Evolutionary conservation across 1,284 basidiomycete species (phyloP).

Genomic region (Ustilago trichophora): DNA sequence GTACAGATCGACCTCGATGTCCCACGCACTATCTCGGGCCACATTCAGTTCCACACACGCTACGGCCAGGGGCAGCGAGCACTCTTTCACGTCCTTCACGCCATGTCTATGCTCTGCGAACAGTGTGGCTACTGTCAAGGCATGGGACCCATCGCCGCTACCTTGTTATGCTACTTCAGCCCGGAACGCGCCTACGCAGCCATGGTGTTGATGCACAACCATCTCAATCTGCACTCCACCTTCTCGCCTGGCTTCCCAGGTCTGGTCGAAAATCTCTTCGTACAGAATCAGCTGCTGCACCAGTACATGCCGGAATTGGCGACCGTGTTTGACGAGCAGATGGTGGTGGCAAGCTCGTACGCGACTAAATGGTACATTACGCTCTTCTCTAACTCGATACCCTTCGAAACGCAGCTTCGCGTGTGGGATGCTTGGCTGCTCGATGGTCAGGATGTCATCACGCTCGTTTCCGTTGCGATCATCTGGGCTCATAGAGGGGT

Average conservation of each 20-base stretch:
- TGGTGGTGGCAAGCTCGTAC: slow-evolving; percentile 90
- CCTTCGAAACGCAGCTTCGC: slow-evolving; percentile 91
- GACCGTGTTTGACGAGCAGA: slow-evolving; percentile 76
- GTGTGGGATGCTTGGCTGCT: slow-evolving; percentile 93
- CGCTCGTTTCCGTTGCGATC: slow-evolving; percentile 83
- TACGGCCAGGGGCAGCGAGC: slow-evolving; percentile 78
- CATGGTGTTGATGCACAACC: slow-evolving; percentile 76
- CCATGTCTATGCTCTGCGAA: slow-evolving; percentile 82
- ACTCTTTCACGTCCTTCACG: slow-evolving; percentile 90
- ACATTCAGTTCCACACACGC: slow-evolving; percentile 91
- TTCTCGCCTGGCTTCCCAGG: slow-evolving; percentile 96
- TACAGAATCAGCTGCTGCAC: slow-evolving; percentile 87
- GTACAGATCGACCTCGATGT: slow-evolving; percentile 99
- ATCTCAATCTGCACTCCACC: slow-evolving; percentile 86
- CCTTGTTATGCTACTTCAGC: slow-evolving; percentile 85
- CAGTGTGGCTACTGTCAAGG: slow-evolving; percentile 98
- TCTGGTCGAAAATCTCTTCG: slow-evolving; percentile 88
- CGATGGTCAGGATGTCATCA: slow-evolving; percentile 87
- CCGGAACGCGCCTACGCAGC: slow-evolving; percentile 78
- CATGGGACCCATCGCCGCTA: slow-evolving; percentile 97
- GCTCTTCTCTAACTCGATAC: slow-evolving; percentile 84
- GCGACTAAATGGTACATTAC: slow-evolving; percentile 99
- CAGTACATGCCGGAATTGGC: slow-evolving; percentile 88
- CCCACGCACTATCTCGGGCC: slow-evolving; percentile 92
- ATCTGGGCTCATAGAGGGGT: slow-evolving; percentile 78